Conservation (phyloP, 2,329 filamentous ascomycete genomes). For the Metarhizium sp. region DNA sequence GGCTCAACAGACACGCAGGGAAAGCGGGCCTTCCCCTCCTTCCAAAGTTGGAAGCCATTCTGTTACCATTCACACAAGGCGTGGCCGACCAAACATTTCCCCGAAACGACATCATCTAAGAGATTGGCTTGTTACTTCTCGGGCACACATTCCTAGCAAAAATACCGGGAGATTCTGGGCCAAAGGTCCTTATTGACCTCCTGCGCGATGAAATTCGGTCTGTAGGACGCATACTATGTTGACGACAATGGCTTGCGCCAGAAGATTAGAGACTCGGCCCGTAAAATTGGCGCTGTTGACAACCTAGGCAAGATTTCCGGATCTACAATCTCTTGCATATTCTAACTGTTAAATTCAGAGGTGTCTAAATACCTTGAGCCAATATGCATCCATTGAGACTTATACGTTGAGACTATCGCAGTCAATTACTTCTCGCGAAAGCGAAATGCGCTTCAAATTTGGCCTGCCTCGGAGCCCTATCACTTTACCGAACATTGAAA, state of each 20-base stretch:
- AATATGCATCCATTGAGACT: neutral
- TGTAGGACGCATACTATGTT: constrained; percentile 10
- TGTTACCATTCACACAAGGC: too few relatives aligned
- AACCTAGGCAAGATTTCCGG: neutral
- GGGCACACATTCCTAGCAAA: constrained; percentile 13
- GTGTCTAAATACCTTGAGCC: neutral
- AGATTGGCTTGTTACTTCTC: constrained; percentile 17
- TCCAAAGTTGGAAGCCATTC: too few relatives aligned
- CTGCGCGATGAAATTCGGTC: too few relatives aligned
- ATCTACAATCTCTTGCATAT: neutral
- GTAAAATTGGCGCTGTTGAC: neutral
- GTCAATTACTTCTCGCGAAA: neutral
- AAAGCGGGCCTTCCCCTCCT: neutral
- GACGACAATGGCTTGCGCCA: constrained; percentile 18
- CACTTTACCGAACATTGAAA: neutral
- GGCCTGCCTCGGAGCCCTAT: neutral
- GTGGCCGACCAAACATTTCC: too few relatives aligned
- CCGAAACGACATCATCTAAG: neutral
- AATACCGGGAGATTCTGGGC: constrained; percentile 13
- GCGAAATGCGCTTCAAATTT: neutral
- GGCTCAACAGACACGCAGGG: neutral
- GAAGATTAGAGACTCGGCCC: constrained; percentile 8
- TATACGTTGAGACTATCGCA: neutral
- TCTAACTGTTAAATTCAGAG: neutral
- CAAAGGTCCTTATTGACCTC: neutral